Evolutionary conservation across 257 asterid genomes (phyloP).

Genomic region (Solanum phureja): DNA sequence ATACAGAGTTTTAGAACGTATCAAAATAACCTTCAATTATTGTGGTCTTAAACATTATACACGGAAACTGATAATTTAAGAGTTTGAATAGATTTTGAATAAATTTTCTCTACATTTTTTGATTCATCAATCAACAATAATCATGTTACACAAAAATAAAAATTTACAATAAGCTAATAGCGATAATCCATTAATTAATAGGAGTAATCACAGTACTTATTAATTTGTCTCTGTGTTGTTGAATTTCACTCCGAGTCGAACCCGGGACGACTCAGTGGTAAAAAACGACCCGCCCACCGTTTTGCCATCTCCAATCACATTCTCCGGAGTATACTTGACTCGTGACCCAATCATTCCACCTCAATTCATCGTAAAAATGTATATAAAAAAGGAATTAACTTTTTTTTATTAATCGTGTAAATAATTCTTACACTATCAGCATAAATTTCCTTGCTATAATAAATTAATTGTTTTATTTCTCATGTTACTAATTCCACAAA

Average conservation of each 20-base stretch:
- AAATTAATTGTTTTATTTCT: neutral
- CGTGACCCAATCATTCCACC: neutral
- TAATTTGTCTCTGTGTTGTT: neutral
- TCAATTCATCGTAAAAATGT: neutral
- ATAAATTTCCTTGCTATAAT: neutral
- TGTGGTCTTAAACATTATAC: too few species aligned
- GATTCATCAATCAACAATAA: slow-evolving; percentile 9
- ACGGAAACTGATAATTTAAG: too few species aligned
- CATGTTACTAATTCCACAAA: neutral
- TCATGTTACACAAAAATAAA: neutral
- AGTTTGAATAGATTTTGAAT: neutral
- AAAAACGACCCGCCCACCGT: slow-evolving; percentile 25
- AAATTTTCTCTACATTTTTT: slow-evolving; percentile 8
- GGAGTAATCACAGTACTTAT: neutral
- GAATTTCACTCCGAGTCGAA: slow-evolving; percentile 16
- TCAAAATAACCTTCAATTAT: too few species aligned
- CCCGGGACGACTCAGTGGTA: slow-evolving; percentile 58
- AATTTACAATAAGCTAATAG: neutral
- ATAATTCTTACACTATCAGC: neutral
- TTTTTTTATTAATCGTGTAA: neutral
- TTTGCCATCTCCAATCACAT: slow-evolving; percentile 49
- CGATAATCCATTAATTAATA: neutral
- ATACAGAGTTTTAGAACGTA: too few species aligned
- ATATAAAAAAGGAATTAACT: neutral
- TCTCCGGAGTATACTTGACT: neutral